Evolutionary conservation across 352 stramenopile genomes (phyloP), one percentile per base, ranked within the genome.

Genomic region (Phytophthora quininea): DNA sequence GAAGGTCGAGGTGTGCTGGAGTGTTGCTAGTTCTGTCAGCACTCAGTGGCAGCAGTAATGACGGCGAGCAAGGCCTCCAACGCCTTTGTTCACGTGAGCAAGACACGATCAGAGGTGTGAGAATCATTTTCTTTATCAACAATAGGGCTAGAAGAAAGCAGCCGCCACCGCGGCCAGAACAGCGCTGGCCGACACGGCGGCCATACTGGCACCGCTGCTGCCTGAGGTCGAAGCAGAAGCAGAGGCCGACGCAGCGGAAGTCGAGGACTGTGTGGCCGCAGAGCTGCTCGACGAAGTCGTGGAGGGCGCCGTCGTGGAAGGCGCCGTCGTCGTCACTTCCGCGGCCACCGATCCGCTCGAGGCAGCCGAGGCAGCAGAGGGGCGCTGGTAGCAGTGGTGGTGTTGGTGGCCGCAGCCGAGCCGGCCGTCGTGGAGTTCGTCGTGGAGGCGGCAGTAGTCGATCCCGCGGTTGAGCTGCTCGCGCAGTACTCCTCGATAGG

Each of bases 401-500:
- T 49, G 48, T 37, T 49, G 3, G 58, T 11, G 14, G 48, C 52
- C 38, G 38, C 54, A 12, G 49, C 60, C 24, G 63, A 49, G 35
- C 40, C 48, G 49, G 30, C 51, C 40, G 43, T 15, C 33, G 58
- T 58, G 4, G 55, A 67, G 32, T 51, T 49, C 14, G 32, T 19
- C 5, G 51, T 6, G 6, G 51, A 15, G 29, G 50, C 45, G 42
- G 59, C 55, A 30, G 59, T 32, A 14, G 50, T 43, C 30, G 54
- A 69, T 42, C 62, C 52, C 33, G 58, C 46, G 54, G 46, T 11
- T 8, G 59, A 49, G 15, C 31, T 46, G 57, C 54, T 47, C 6
- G 40, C 30, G 64, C 73, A 80, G 54, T 70, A 60, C 29, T 47
- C 49, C 6, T 14, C 47, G 24, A 76, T 42, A 3, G 73, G 69